Evolutionary conservation across 441 rosid species (phyloP).

Genomic region (Arabidopsis hybrid): DNA sequence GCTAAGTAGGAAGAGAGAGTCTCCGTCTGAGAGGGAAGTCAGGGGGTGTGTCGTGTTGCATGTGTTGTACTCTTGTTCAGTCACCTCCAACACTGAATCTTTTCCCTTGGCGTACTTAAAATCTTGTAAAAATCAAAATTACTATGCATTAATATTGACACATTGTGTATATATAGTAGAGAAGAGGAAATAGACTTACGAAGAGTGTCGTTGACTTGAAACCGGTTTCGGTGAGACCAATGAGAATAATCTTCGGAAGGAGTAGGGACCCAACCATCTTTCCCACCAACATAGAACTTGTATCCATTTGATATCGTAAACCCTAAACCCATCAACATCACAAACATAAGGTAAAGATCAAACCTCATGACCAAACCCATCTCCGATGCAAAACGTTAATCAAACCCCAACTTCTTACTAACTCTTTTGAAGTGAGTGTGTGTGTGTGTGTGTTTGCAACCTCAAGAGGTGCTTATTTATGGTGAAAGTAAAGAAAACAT

Average conservation of each 20-base stretch:
- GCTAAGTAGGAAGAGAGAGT: constrained; percentile 58
- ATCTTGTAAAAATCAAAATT: constrained; percentile 47
- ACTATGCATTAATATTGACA: background rate
- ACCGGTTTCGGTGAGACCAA: constrained; percentile 82
- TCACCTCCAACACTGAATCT: constrained; percentile 73
- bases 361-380: constrained; percentile 21
- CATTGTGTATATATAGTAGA: background rate
- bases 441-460: constrained; percentile 18
- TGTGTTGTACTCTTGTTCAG: constrained; percentile 58
- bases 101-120: constrained; percentile 76
- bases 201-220: constrained; percentile 84
- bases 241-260: constrained; percentile 73
- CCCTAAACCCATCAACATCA: constrained; percentile 36
- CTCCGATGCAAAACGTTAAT: background rate
- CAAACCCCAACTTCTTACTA: background rate
- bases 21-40: constrained; percentile 62
- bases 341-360: constrained; percentile 47
- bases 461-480: constrained; percentile 40
- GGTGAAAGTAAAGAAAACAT: constrained; percentile 33
- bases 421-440: background rate
- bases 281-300: constrained; percentile 76
- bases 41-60: constrained; percentile 72
- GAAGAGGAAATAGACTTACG: constrained; percentile 46
- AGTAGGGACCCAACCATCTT: constrained; percentile 73
- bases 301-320: constrained; percentile 49